Evolutionary conservation across 805 yeast genomes (phyloP).

Genomic region (Candida namnaoensis): DNA sequence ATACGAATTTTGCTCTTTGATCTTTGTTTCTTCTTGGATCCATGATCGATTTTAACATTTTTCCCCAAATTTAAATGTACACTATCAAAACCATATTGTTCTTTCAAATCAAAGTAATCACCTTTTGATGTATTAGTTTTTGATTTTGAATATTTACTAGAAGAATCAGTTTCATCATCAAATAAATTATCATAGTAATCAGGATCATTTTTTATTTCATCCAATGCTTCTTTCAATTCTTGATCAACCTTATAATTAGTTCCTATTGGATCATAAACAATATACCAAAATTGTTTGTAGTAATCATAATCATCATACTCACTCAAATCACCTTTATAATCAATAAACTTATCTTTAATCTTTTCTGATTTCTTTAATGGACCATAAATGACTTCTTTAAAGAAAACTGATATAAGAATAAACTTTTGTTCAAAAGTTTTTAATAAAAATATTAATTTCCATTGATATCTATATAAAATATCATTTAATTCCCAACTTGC

Average conservation of each 20-base stretch:
- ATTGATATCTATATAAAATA: constrained; percentile 11
- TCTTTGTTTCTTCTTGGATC: background rate
- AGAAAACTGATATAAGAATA: constrained; percentile 6
- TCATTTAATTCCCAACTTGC: constrained; percentile 14
- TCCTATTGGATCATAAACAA: constrained; percentile 3
- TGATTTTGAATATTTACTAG: background rate
- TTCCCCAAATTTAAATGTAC: constrained; percentile 2
- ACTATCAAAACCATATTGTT: constrained; percentile 14
- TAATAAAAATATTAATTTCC: constrained; percentile 11
- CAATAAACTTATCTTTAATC: constrained; percentile 2
- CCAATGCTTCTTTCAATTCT: constrained; percentile 1
- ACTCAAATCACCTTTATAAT: constrained; percentile 4
- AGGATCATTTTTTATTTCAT: background rate
- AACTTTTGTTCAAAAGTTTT: constrained; percentile 6
- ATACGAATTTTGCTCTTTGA: too few relatives aligned
- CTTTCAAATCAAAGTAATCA: constrained; percentile 7
- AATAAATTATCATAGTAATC: background rate
- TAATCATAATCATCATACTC: constrained; percentile 12
- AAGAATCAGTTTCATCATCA: background rate
- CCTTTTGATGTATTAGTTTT: background rate
- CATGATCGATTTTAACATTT: background rate
- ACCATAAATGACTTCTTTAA: constrained; percentile 8
- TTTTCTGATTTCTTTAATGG: constrained; percentile 1
- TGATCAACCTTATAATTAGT: constrained; percentile 2
- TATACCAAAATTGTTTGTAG: constrained; percentile 9